Evolutionary conservation across 768 basidiomycete genomes (phyloP), one percentile per base, ranked within the genome.

Genomic region (Megacollybia marginata): DNA sequence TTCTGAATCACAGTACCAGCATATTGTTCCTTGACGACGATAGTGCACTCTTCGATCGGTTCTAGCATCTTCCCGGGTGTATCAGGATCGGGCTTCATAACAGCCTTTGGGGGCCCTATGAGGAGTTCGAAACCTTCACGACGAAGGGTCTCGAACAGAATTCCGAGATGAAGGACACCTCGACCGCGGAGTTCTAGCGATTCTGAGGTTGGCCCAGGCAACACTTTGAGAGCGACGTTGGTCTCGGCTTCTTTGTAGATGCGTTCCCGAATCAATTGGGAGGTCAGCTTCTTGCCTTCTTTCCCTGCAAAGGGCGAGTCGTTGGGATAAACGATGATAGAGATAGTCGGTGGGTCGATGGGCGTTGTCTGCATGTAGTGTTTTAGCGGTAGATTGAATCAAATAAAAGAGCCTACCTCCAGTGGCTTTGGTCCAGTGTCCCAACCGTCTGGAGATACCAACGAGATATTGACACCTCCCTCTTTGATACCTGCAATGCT

Each of bases 261-360:
- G 1, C 74, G 65, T 38, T 77, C 74, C 7, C 71, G 69, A 56
- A 77, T 70, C 31, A 75, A 48, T 54, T 75, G 75, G 1, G 72
- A 74, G 6, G 75, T 77, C 44, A 77, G 68, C 56, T 75, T 77
- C 6, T 64, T 65, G 36, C 75, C 75, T 53, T 75, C 74, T 32
- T 64, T 64, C 9, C 72, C 74, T 15, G 67, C 72, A 40, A 75
- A 64, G 2, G 75, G 74, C 7, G 71, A 72, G 51, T 75, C 73
- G 54, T 77, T 75, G 46, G 75, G 68, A 51, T 73, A 66, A 2
- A 77, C 61, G 46, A 71, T 65, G 54, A 74, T 68, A 18, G 72
- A 74, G 52, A 77, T 75, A 7, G 74, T 77, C 0, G 74, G 75
- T 1, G 75, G 74, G 57, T 75, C 74, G 31, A 77, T 77, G 32